These are phyloP conservation scores for Hymenoscyphus linearis DNA, from an alignment of 2,329 filamentous ascomycete genomes.

Conservation along the genomic window DNA sequence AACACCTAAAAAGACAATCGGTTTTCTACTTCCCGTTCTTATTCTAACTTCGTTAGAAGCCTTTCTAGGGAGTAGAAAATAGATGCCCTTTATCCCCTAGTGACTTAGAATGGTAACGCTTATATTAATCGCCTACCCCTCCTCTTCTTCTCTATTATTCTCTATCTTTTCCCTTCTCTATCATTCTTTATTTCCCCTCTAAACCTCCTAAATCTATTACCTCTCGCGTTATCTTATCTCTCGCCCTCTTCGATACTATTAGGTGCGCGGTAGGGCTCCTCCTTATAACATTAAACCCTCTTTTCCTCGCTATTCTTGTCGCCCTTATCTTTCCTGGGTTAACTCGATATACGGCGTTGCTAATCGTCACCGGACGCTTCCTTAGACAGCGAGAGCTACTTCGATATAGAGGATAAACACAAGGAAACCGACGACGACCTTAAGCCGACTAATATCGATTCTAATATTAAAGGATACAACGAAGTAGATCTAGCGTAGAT, in stretches of 20 bases:
- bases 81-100: background rate
- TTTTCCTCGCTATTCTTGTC: background rate
- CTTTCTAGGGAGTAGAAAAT: constrained; percentile 3
- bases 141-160: no score
- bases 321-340: background rate
- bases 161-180: background rate
- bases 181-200: background rate
- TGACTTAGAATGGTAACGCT: background rate
- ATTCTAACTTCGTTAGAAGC: background rate
- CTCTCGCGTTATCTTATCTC: background rate
- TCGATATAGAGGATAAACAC: background rate
- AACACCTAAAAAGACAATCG: no score
- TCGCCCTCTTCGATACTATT: background rate
- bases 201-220: background rate
- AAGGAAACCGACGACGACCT: no score
- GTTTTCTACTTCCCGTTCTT: constrained; percentile 5
- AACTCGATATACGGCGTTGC: background rate
- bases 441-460: no score
- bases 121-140: background rate
- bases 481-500: background rate
- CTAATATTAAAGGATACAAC: background rate
- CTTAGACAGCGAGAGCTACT: background rate
- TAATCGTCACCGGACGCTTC: background rate
- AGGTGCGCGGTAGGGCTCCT: background rate
- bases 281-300: background rate